Conservation (phyloP, 169 alveolate genomes). For the Condylostoma magnum region DNA sequence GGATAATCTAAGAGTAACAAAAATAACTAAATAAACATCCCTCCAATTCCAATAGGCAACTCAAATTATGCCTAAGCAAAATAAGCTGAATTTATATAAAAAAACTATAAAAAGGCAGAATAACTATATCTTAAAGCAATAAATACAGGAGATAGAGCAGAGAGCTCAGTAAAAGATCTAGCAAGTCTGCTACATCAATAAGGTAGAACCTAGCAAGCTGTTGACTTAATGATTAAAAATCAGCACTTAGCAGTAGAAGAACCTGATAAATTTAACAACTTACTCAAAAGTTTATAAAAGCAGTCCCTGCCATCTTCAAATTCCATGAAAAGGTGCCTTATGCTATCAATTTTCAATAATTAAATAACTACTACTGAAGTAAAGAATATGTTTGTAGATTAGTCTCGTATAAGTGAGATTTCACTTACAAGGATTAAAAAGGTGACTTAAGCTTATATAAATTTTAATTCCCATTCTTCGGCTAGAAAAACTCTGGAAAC, state of each 20-base stretch:
- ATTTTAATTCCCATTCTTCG: slow-evolving; percentile 19
- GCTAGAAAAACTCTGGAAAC: slow-evolving; percentile 28
- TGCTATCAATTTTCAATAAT: not conserved
- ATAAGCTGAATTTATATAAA: slow-evolving; percentile 25
- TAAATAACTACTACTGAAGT: not conserved
- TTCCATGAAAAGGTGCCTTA: slow-evolving; percentile 15
- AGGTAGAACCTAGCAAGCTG: slow-evolving; percentile 17
- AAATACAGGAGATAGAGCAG: slow-evolving; percentile 3
- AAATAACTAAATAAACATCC: not conserved
- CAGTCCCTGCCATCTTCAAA: slow-evolving; percentile 19
- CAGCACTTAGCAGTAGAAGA: not conserved
- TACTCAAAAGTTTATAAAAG: not conserved
- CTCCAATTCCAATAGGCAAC: slow-evolving; percentile 29
- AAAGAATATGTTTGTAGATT: not conserved
- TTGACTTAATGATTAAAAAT: not conserved
- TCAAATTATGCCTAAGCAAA: slow-evolving; percentile 13
- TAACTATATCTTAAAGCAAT: slow-evolving; percentile 20
- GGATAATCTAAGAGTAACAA: no score
- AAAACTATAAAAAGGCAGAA: slow-evolving; percentile 27
- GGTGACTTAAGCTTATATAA: not conserved
- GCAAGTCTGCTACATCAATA: slow-evolving; percentile 32
- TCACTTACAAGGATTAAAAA: not conserved
- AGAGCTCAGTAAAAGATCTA: slow-evolving; percentile 30
- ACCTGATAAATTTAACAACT: not conserved
- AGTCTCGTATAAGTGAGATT: not conserved